Percentiles rank a stretch among this genome's conserved stretches.
These are phyloP conservation scores for Cladosporium sp. DNA, from an alignment of 2,329 filamentous ascomycete species.

Conservation along the genomic window DNA sequence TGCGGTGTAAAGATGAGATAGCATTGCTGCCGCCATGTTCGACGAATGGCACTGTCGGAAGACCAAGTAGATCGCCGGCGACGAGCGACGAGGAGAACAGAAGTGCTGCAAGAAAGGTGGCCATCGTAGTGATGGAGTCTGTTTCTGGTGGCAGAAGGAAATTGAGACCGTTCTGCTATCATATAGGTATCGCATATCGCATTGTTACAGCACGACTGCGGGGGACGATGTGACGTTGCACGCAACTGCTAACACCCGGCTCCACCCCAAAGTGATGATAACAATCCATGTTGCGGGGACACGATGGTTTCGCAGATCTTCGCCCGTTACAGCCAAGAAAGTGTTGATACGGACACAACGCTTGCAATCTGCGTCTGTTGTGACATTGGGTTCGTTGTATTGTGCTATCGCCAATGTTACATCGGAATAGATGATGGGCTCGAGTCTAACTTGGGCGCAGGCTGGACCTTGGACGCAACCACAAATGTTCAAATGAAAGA, in stretches of 20 bases:
- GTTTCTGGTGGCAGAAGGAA: no score
- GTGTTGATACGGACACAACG: neutral
- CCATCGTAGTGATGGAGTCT: neutral
- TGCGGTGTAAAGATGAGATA: slow-evolving; percentile 15
- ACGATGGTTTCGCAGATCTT: neutral
- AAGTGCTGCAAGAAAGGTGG: neutral
- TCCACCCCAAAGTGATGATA: slow-evolving; percentile 4
- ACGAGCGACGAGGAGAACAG: neutral
- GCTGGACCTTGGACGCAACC: no score
- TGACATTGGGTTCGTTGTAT: no score
- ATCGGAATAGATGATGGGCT: no score
- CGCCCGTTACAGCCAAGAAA: neutral
- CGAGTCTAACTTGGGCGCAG: no score
- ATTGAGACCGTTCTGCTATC: neutral
- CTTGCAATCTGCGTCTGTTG: no score
- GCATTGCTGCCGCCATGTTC: slow-evolving; percentile 2
- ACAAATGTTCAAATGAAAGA: no score
- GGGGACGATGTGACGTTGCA: slow-evolving; percentile 6
- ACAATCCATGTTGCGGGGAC: neutral
- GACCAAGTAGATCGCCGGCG: slow-evolving; percentile 13
- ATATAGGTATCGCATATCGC: neutral
- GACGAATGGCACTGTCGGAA: slow-evolving; percentile 17
- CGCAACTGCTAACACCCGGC: neutral
- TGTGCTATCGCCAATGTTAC: no score
- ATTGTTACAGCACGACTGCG: neutral